These are phyloP conservation scores for Sugiyamaella neomexicana DNA, from an alignment of 1,139 yeast species.

Conservation along the genomic window DNA sequence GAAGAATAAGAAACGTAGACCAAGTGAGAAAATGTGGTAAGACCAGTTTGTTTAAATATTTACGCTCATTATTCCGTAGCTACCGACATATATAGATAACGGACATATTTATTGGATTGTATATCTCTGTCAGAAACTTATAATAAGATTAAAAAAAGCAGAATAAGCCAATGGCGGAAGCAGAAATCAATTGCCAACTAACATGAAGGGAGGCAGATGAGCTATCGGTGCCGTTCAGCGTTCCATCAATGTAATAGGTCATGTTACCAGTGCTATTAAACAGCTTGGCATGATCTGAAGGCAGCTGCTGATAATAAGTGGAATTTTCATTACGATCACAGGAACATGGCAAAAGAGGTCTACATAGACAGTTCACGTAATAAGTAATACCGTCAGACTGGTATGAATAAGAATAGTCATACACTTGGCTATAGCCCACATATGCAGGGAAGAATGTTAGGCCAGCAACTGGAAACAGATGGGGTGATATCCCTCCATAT, in stretches of 20 bases:
- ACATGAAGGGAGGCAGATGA: background rate
- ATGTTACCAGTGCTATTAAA: conserved; percentile 18
- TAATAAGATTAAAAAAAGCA: background rate
- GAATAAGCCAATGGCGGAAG: background rate
- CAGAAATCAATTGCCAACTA: background rate
- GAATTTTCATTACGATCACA: conserved; percentile 26
- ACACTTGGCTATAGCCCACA: conserved; percentile 8
- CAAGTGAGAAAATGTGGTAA: conserved; percentile 43
- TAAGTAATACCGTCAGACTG: conserved; percentile 29
- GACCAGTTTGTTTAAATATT: background rate
- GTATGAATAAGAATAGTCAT: conserved; percentile 28
- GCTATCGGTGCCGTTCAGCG: conserved; percentile 21
- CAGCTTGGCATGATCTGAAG: conserved; percentile 20
- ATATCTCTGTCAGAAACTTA: background rate
- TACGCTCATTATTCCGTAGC: conserved; percentile 4
- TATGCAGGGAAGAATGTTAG: background rate
- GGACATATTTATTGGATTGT: background rate
- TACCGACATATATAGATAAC: background rate
- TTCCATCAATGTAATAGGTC: conserved; percentile 29
- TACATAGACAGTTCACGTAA: conserved; percentile 31
- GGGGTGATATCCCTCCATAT: conserved; percentile 26
- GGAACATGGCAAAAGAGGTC: conserved; percentile 29
- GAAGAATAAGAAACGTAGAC: conserved; percentile 44
- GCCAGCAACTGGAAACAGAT: conserved; percentile 14
- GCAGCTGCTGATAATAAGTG: conserved; percentile 27